A percentile compares a stretch with the other conserved stretches of the same genome.
Evolutionary conservation across 2,329 filamentous ascomycete species (phyloP).

Genomic region (Graphiopsis chlorocephala): DNA sequence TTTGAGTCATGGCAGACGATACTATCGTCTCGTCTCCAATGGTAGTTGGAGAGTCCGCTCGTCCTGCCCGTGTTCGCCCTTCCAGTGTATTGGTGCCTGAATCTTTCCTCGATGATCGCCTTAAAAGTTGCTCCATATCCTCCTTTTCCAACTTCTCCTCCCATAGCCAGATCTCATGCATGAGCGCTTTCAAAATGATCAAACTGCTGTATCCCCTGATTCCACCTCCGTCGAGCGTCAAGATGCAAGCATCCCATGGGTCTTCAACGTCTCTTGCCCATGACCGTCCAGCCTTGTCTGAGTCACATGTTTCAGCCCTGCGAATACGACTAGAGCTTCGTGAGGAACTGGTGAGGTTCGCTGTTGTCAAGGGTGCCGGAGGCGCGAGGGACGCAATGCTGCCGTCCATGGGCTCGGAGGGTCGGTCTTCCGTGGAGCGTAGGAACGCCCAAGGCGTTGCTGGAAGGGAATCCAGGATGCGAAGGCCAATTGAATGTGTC

Average conservation of each 20-base stretch:
- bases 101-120: constrained; percentile 5
- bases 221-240: constrained; percentile 50
- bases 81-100: constrained; percentile 4
- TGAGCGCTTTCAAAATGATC: constrained; percentile 48
- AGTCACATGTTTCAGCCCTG: constrained; percentile 35
- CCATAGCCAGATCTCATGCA: constrained; percentile 48
- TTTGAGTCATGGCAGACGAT: constrained; percentile 3
- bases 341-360: constrained; percentile 4
- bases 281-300: constrained; percentile 39
- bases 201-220: constrained; percentile 52
- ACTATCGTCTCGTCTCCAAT: constrained; percentile 7
- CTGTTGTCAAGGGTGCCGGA: constrained; percentile 14
- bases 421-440: constrained; percentile 15
- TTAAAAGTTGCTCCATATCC: constrained; percentile 32
- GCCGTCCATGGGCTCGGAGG: constrained; percentile 18
- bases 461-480: constrained; percentile 34
- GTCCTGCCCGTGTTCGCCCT: neutral
- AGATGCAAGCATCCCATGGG: constrained; percentile 49
- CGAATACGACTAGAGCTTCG: constrained; percentile 26
- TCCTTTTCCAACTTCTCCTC: constrained; percentile 42
- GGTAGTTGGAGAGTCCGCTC: neutral
- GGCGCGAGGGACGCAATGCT: constrained; percentile 13
- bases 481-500: neutral
- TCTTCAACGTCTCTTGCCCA: constrained; percentile 45
- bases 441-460: constrained; percentile 33